Evolutionary conservation across 495 filamentous ascomycete species (phyloP), one percentile per base, ranked within the genome.

Genomic region (Xylaria acuta): DNA sequence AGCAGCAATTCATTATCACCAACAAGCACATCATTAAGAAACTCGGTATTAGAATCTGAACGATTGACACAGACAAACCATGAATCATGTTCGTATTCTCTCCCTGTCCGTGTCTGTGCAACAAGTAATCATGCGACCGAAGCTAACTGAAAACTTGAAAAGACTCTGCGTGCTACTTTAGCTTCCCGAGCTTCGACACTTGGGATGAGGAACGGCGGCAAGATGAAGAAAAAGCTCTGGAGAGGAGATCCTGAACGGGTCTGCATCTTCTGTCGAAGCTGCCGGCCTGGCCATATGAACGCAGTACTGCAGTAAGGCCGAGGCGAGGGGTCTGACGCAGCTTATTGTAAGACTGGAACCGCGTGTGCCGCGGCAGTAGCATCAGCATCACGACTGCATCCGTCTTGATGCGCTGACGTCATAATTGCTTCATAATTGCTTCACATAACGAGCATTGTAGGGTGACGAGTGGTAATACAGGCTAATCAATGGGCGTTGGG

Each of bases 141-240:
- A 11, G 22, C 69, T 64, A 16, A 63, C 45, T 11, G 56, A 30
- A 16, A 53, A 20, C 8, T 64, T 5, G 9, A 56, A 22, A 69
- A 84, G 82, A 75, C 32, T 80, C 80, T 11, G 83, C 77, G 16
- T 82, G 84, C 60, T 89, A 89, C 71, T 86, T 87, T 69, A 88
- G 86, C 81, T 89, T 89, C 76, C 87, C 87, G 22, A 88, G 84
- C 79, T 88, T 88, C 73, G 87, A 89, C 63, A 75, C 80, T 58
- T 86, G 84, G 78, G 83, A 84, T 47, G 79, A 76, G 18, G 79
- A 70, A 67, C 70, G 76, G 63, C 80, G 82, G 59, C 74, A 79
- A 54, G 80, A 81, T 12, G 82, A 75, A 30, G 78, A 80, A 47
- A 85, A 79, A 67, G 49, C 64, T 22, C 34, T 67, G 18, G 62